Evolutionary conservation across 78 protist species (phyloP), one percentile per base, ranked within the genome.

Genomic region (Speleostelium caveatum): DNA sequence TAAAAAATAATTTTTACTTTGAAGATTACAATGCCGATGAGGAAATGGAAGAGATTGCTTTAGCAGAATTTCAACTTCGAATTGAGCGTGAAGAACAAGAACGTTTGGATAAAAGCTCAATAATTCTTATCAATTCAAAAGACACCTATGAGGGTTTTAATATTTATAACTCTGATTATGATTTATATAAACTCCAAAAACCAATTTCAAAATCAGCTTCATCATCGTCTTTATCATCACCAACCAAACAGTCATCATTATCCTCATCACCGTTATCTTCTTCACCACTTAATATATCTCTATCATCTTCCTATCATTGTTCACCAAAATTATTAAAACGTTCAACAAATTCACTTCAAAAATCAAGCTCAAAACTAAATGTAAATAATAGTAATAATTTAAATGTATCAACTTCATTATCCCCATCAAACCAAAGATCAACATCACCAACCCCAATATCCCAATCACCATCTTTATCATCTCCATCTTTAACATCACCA

Each of bases 21-120:
- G n/a, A 30, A 42, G 60, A 69, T 28, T 38, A 51, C 4, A 32
- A 42, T 42, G 26, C 7, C 10, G 56, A 26, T 30, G 19, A n/a
- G 38, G 68, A 74, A 38, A 24, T 22, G 24, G 83, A 74, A 74
- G 69, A 58, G 24, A 58, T 45, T 26, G 21, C 75, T n/a, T 53
- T 51, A 51, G 28, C 32, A 8, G 91, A 83, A n/a, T 83, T 63
- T 33, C 77, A 83, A 42, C 79, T 69, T 33, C 63, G 75, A 41
- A 35, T 83, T 0, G 65, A 83, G 33, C 42, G 63, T 22, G 78
- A 72, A 33, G 78, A 45, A 41, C 39, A 32, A 66, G 75, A 51
- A 69, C 67, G 69, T 32, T 41, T 33, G 26, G 75, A 59, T n/a
- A 83, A 41, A 59, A 80, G 24, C 14, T 56, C 3, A 33, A 61